phyloP scores from a whole-genome alignment of 345 rosid species.

The Iberis pinnata region DNA sequence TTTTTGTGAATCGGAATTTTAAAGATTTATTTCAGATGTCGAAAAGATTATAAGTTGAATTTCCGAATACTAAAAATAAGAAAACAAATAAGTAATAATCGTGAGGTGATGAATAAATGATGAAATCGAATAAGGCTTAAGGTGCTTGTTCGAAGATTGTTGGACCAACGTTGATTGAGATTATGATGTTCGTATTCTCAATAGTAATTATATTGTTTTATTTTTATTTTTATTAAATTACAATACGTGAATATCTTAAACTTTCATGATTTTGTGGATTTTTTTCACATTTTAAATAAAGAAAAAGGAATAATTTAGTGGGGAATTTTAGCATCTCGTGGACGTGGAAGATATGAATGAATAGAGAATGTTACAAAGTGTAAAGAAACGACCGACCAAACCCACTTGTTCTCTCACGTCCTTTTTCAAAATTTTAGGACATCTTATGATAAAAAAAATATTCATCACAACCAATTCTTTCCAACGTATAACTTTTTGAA shows the following conservation, averaged over 20 bases:
- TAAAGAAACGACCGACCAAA: constrained; percentile 32
- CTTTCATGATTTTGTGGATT: not conserved
- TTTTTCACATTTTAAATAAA: not conserved
- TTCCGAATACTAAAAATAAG: too few species aligned
- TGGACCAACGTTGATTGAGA: constrained; percentile 24
- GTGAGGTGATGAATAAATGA: constrained; percentile 13
- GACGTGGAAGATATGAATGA: constrained; percentile 31
- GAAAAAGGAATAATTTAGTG: constrained; percentile 12
- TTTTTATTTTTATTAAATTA: not conserved
- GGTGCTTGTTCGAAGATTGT: not conserved
- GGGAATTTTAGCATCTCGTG: constrained; percentile 30
- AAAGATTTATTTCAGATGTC: too few species aligned
- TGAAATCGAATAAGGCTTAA: constrained; percentile 24
- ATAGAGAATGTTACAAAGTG: constrained; percentile 24
- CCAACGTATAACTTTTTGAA: too few species aligned
- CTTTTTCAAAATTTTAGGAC: too few species aligned
- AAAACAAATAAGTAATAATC: not conserved
- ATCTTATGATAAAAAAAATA: too few species aligned
- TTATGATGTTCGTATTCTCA: constrained; percentile 23
- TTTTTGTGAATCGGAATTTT: too few species aligned
- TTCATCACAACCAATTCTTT: too few species aligned
- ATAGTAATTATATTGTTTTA: not conserved
- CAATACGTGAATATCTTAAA: too few species aligned
- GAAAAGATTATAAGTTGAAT: too few species aligned
- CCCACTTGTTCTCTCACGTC: constrained; percentile 32